Conservation (phyloP, 78 protist species). For the Thecamonas trahens region DNA sequence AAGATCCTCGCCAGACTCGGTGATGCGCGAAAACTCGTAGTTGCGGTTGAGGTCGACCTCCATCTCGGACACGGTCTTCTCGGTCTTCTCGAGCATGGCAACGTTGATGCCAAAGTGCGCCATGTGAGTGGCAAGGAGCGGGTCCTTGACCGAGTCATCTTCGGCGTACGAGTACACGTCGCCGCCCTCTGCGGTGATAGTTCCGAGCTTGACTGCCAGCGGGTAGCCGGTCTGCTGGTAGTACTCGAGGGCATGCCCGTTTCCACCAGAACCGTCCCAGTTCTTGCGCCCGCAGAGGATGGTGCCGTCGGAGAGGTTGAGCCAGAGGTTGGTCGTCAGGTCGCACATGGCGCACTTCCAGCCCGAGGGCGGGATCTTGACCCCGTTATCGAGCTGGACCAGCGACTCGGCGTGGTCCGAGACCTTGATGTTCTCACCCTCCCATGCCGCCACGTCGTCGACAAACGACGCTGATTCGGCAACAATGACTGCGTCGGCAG, state of each 20-base stretch:
- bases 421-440: conserved; percentile 33
- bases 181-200: conserved; percentile 80
- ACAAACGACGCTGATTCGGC: conserved; percentile 14
- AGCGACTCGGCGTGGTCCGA: conserved; percentile 54
- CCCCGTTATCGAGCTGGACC: conserved; percentile 52
- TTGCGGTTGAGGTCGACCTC: conserved; percentile 63
- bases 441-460: conserved; percentile 26
- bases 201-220: conserved; percentile 91
- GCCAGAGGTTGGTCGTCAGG: conserved; percentile 73
- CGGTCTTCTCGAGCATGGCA: conserved; percentile 64
- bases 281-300: conserved; percentile 77
- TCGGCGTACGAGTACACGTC: conserved; percentile 74
- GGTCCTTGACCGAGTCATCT: conserved; percentile 69
- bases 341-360: conserved; percentile 43
- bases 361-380: conserved; percentile 37
- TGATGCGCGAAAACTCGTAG: conserved; percentile 59
- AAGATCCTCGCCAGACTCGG: conserved; percentile 63
- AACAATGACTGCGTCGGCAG: conserved; percentile 9
- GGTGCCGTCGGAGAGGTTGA: conserved; percentile 81
- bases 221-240: conserved; percentile 67
- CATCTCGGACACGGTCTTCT: conserved; percentile 80
- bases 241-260: conserved; percentile 80
- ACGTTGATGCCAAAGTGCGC: conserved; percentile 83
- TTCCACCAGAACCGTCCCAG: conserved; percentile 81
- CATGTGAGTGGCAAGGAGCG: conserved; percentile 75